Evolutionary conservation across 2,329 filamentous ascomycete species (phyloP), one percentile per base, ranked within the genome.

Genomic region (Curvularia sp.): DNA sequence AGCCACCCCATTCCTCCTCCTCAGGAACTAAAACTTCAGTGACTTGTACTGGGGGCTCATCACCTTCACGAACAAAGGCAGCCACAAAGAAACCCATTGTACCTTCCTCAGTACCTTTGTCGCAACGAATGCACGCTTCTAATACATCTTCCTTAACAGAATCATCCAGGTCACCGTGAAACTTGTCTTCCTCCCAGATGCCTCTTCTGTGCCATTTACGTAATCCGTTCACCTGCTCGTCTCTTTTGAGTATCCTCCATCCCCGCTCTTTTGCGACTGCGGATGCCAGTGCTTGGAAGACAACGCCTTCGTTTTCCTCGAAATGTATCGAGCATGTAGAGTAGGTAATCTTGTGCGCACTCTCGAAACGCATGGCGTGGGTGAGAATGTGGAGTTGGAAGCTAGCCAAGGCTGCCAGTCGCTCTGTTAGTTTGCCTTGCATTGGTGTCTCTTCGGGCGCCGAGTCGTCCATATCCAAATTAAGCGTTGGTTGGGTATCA

Each of bases 71-170:
- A 3, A 92, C 84, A 77, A 99, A 97, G 0, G 85, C 92, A n/a
- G 87, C 92, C 19, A 97, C 91, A 69, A 99, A 99, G 78, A 99
- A 98, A 0, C 95, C 94, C 86, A 97, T 97, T 0, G 93, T 91
- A 0, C 93, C 92, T 62, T 90, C 86, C 9, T 88, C 88, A 66
- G 94, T 92, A 25, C 87, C 90, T 67, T 93, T 91, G 75, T 90
- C 89, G 30, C 92, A 91, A 57, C 94, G 83, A 55, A 97, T 89
- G 71, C 93, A 97, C 2, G 85, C 90, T 25, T 94, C 88, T 5
- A 88, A 85, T 1, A 91, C 74, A 36, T 68, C 70, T 36, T 39
- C 56, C 54, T 52, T 70, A 43, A 52, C 57, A 21, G 59, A 55
- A 6, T 61, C 60, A 53, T 53, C 60, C 28, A 86, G 84, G 1